A percentile compares a stretch with the other conserved stretches of the same genome.
phyloP scores from a whole-genome alignment of 345 rosid genomes.

The Crucihimalaya himalaica region DNA sequence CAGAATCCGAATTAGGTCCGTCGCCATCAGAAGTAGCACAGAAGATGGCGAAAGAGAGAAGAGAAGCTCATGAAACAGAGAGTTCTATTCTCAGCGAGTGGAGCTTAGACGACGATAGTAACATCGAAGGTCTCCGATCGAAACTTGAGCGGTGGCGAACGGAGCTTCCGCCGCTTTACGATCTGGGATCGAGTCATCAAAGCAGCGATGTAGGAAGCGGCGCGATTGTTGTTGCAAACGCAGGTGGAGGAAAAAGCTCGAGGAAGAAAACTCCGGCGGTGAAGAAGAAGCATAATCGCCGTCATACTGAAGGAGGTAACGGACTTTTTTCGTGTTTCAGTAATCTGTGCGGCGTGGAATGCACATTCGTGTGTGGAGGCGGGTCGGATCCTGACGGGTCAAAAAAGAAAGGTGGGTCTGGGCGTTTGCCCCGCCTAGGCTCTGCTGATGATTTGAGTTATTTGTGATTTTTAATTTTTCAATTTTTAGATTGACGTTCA shows the following conservation, averaged over 20 bases:
- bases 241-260: constrained; percentile 32
- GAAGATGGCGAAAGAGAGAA: constrained; percentile 48
- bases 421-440: constrained; percentile 32
- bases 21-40: constrained; percentile 89
- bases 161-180: constrained; percentile 73
- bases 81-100: constrained; percentile 54
- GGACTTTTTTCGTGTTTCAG: constrained; percentile 73
- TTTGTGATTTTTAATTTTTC: constrained; percentile 15
- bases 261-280: constrained; percentile 33
- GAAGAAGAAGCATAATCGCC: constrained; percentile 35
- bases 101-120: constrained; percentile 58
- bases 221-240: constrained; percentile 16
- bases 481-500: not conserved
- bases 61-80: constrained; percentile 45
- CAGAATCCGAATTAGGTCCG: constrained; percentile 81
- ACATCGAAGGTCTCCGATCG: constrained; percentile 76
- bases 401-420: constrained; percentile 26
- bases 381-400: constrained; percentile 31
- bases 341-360: constrained; percentile 64
- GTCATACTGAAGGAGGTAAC: constrained; percentile 45
- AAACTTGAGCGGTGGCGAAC: constrained; percentile 82
- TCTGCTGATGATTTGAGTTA: constrained; percentile 41
- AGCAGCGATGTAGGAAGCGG: constrained; percentile 27
- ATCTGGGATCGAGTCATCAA: constrained; percentile 46
- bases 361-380: constrained; percentile 71